These are phyloP conservation scores for Didymella sp. DNA, from an alignment of 2,329 filamentous ascomycete genomes.

Conservation along the genomic window DNA sequence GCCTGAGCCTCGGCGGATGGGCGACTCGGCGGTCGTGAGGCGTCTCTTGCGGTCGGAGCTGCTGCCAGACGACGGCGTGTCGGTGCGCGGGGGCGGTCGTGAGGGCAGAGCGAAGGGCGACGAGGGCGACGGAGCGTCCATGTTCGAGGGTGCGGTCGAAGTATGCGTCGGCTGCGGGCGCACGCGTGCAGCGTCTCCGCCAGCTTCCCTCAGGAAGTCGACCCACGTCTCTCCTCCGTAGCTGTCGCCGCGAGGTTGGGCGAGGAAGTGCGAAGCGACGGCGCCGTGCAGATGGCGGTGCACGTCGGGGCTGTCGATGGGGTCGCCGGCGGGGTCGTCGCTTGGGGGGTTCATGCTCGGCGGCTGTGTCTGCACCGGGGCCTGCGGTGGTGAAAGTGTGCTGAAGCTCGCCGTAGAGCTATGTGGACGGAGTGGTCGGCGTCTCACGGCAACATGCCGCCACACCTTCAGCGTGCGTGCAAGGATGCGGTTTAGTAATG, in stretches of 20 bases:
- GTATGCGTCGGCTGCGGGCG: neutral
- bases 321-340: neutral
- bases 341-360: constrained; percentile 10
- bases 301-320: neutral
- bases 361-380: constrained; percentile 17
- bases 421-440: constrained; percentile 21
- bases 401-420: neutral
- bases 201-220: constrained; percentile 42
- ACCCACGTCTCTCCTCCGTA: constrained; percentile 45
- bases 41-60: constrained; percentile 47
- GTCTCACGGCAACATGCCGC: constrained; percentile 41
- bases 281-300: constrained; percentile 15
- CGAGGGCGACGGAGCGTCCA: constrained; percentile 5
- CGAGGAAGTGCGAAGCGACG: neutral
- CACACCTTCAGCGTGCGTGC: constrained; percentile 21
- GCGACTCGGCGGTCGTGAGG: constrained; percentile 43
- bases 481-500: constrained; percentile 16
- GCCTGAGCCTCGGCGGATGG: constrained; percentile 40
- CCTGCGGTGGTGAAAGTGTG: constrained; percentile 11
- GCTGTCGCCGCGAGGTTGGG: constrained; percentile 22
- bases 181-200: constrained; percentile 18
- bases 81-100: constrained; percentile 27
- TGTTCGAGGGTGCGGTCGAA: neutral
- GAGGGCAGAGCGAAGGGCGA: constrained; percentile 27
- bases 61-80: constrained; percentile 28